Evolutionary conservation across 2,329 filamentous ascomycete species (phyloP).

Genomic region (Talaromyces marneffei): DNA sequence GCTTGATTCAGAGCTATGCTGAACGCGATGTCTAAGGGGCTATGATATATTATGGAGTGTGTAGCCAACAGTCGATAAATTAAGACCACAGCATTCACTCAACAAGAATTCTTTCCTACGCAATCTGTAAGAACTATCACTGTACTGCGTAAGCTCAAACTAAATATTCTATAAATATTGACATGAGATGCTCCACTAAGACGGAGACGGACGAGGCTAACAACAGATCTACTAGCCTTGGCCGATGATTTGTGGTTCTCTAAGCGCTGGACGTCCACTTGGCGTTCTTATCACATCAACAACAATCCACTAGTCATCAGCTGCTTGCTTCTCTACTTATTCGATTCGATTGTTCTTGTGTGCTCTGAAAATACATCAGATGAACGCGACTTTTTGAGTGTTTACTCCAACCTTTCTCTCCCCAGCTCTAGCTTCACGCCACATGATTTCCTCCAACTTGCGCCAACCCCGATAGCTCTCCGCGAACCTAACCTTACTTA

Average conservation of each 20-base stretch:
- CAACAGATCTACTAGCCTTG: too few relatives aligned
- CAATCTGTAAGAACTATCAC: too few relatives aligned
- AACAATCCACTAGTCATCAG: background rate
- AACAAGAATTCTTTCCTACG: background rate
- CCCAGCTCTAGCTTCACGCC: background rate
- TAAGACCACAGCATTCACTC: background rate
- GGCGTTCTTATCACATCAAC: constrained; percentile 8
- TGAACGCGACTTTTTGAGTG: background rate
- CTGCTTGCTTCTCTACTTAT: background rate
- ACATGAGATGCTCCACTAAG: background rate
- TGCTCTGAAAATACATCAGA: background rate
- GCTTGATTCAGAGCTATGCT: constrained; percentile 77
- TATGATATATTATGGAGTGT: background rate
- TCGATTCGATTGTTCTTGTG: background rate
- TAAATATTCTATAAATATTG: background rate
- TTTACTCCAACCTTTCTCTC: background rate
- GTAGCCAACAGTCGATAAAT: background rate
- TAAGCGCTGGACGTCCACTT: background rate
- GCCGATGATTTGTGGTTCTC: constrained; percentile 6
- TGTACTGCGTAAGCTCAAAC: too few relatives aligned
- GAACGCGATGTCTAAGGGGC: constrained; percentile 46
- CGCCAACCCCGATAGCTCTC: constrained; percentile 3
- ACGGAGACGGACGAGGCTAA: background rate
- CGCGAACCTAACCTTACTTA: constrained; percentile 34
- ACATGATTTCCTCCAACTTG: background rate